phyloP scores from a whole-genome alignment of 2,329 filamentous ascomycete genomes.

The Stagonosporopsis chrysanthemi region DNA sequence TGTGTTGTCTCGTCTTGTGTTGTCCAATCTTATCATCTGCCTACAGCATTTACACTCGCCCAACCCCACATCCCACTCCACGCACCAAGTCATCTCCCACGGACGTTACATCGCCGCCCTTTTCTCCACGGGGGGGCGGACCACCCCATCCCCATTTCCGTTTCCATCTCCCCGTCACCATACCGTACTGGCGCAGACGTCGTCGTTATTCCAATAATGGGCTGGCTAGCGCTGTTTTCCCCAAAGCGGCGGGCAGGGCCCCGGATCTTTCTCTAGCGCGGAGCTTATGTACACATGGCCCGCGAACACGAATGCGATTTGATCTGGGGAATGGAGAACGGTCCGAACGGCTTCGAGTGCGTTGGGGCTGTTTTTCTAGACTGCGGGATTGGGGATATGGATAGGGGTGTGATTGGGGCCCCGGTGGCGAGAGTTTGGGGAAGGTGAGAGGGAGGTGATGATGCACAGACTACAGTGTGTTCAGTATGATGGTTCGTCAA shows the following conservation, averaged over 20 bases:
- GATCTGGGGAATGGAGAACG: neutral
- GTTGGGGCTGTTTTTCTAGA: slow-evolving; percentile 11
- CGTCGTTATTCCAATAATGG: too few species aligned
- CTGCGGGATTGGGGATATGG: neutral
- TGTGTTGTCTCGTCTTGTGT: too few species aligned
- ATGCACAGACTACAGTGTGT: neutral
- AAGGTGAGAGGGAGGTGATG: neutral
- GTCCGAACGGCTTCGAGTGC: slow-evolving; percentile 9
- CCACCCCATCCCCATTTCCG: too few species aligned
- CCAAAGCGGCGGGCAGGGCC: too few species aligned
- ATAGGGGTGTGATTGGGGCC: slow-evolving; percentile 8
- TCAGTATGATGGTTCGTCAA: neutral
- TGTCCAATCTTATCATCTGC: too few species aligned
- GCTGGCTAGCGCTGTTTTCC: neutral
- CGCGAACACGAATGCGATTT: slow-evolving; percentile 4
- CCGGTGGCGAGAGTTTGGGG: slow-evolving; percentile 1
- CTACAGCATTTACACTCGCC: too few species aligned
- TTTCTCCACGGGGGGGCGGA: too few species aligned
- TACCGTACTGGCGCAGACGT: too few species aligned
- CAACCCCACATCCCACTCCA: too few species aligned
- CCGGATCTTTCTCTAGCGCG: slow-evolving; percentile 15
- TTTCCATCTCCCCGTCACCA: too few species aligned
- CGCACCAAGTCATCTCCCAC: too few species aligned
- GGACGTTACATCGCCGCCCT: too few species aligned
- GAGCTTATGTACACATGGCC: neutral